A percentile compares a stretch with the other conserved stretches of the same genome.
These are phyloP conservation scores for Pseudotulostoma volvatum DNA, from an alignment of 495 filamentous ascomycete species.

Conservation along the genomic window DNA sequence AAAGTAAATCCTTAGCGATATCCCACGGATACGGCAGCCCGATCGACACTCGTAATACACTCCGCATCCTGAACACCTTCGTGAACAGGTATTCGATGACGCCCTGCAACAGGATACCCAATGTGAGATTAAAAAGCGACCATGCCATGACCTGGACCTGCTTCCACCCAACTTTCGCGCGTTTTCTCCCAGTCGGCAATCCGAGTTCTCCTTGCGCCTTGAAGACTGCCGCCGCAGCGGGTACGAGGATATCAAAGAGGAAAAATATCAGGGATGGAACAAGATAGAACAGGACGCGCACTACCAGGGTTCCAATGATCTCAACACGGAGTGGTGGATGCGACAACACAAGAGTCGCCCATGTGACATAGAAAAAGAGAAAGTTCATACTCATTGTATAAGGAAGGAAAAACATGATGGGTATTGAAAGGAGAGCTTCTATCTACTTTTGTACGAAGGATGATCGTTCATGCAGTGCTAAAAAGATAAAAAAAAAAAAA, in stretches of 20 bases:
- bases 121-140: constrained; percentile 49
- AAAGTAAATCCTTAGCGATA: constrained; percentile 35
- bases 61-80: constrained; percentile 30
- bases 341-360: constrained; percentile 67
- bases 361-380: constrained; percentile 80
- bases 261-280: constrained; percentile 60
- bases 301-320: constrained; percentile 45
- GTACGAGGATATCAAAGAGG: constrained; percentile 51
- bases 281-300: constrained; percentile 58
- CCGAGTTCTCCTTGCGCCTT: constrained; percentile 53
- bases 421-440: constrained; percentile 45
- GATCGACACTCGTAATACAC: constrained; percentile 41
- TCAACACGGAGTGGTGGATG: constrained; percentile 65
- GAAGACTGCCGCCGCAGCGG: constrained; percentile 44
- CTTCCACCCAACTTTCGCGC: constrained; percentile 15
- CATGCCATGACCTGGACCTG: constrained; percentile 29
- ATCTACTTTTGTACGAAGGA: too few relatives aligned
- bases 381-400: constrained; percentile 71
- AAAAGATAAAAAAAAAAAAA: constrained; percentile 1
- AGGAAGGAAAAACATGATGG: constrained; percentile 45
- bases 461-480: constrained; percentile 3
- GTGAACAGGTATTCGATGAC: constrained; percentile 40
- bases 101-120: constrained; percentile 41
- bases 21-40: constrained; percentile 45
- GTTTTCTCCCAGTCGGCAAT: constrained; percentile 41